A percentile compares a stretch with the other conserved stretches of the same genome.
Conservation (phyloP, 2,329 filamentous ascomycete genomes). For the Penicillium sp. region DNA sequence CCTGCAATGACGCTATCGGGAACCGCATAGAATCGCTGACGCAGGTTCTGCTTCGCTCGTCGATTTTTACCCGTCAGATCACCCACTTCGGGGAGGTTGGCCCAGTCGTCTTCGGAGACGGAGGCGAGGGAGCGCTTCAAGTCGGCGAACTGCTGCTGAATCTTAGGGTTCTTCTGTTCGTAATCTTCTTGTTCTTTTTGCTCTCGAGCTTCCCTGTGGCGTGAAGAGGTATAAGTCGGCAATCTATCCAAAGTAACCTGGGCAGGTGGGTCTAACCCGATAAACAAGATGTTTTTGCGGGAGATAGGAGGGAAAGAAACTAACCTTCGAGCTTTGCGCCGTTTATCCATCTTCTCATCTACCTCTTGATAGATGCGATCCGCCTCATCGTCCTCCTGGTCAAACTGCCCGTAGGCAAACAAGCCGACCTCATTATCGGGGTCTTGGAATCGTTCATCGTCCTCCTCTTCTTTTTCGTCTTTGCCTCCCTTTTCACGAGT, state of each 20-base stretch:
- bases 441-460: constrained; percentile 86
- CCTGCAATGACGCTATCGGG: constrained; percentile 93
- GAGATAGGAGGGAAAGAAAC: constrained; percentile 45
- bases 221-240: constrained; percentile 69
- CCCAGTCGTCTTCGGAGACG: constrained; percentile 96
- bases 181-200: constrained; percentile 89
- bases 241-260: constrained; percentile 75
- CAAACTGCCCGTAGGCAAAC: constrained; percentile 93
- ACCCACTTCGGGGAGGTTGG: constrained; percentile 90
- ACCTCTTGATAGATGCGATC: constrained; percentile 95
- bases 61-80: constrained; percentile 95
- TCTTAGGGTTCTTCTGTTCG: constrained; percentile 96
- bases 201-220: constrained; percentile 88
- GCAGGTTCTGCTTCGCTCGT: constrained; percentile 78
- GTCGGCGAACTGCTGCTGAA: constrained; percentile 96
- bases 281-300: constrained; percentile 65
- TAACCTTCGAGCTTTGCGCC: constrained; percentile 84
- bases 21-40: constrained; percentile 90
- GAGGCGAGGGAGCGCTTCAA: constrained; percentile 86
- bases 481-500: constrained; percentile 65
- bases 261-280: constrained; percentile 58
- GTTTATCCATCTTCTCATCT: constrained; percentile 94
- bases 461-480: constrained; percentile 70
- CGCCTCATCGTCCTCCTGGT: constrained; percentile 96
- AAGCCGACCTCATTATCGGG: constrained; percentile 96